Percentiles rank a stretch among this genome's conserved stretches.
Conservation (phyloP, 805 yeast species). For the Wickerhamomyces kurtzmanii region DNA sequence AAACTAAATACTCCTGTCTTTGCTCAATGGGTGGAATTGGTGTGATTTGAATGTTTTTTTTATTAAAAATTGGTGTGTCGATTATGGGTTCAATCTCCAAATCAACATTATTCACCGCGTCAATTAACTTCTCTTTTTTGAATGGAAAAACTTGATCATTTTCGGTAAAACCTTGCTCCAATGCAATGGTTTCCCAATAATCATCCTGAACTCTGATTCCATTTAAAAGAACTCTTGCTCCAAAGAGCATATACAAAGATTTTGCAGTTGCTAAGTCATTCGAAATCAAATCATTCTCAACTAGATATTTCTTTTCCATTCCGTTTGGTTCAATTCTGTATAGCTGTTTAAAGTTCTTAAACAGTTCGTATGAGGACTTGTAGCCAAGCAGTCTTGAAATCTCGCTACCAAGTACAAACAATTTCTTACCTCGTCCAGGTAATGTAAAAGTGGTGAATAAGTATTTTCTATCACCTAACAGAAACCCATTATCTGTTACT, state of each 20-base stretch:
- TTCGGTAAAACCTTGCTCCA: slow-evolving; percentile 31
- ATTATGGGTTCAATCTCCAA: background rate
- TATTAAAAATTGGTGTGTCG: background rate
- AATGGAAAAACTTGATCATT: slow-evolving; percentile 31
- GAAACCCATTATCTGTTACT: slow-evolving; percentile 26
- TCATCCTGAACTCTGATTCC: slow-evolving; percentile 44
- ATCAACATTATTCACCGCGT: background rate
- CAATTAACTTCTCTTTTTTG: no score
- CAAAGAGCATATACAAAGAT: slow-evolving; percentile 37
- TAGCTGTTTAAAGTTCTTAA: slow-evolving; percentile 27
- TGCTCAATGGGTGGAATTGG: slow-evolving; percentile 16
- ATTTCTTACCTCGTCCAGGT: slow-evolving; percentile 24
- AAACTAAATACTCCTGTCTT: slow-evolving; percentile 12
- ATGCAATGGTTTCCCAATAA: slow-evolving; percentile 40
- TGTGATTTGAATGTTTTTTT: slow-evolving; percentile 3
- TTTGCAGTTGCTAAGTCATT: slow-evolving; percentile 24
- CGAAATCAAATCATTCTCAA: slow-evolving; percentile 16
- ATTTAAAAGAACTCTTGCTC: slow-evolving; percentile 34
- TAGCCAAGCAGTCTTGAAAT: slow-evolving; percentile 29
- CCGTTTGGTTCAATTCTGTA: slow-evolving; percentile 24
- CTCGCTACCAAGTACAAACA: slow-evolving; percentile 30
- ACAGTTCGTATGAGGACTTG: slow-evolving; percentile 44
- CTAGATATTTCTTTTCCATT: slow-evolving; percentile 26
- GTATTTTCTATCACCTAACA: slow-evolving; percentile 28
- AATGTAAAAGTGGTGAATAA: slow-evolving; percentile 28